A percentile compares a stretch with the other conserved stretches of the same genome.
These are phyloP conservation scores for Glycine soja DNA, from an alignment of 306 rosid species.

Conservation along the genomic window DNA sequence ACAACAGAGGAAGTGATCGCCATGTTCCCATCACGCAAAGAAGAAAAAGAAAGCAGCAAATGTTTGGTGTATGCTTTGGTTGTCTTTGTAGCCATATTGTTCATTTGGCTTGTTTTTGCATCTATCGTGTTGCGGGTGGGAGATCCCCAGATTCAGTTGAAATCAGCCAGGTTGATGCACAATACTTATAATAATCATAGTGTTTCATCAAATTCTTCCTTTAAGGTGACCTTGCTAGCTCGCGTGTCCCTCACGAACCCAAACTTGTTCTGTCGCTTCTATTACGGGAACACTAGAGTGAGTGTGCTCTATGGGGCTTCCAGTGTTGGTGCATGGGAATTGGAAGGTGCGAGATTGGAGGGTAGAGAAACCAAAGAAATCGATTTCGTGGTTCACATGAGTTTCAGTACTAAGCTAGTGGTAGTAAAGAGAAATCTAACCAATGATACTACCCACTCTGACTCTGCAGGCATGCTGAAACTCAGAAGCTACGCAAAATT, in stretches of 20 bases:
- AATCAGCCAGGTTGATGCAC: conserved; percentile 47
- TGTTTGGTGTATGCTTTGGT: conserved; percentile 63
- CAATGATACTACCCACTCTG: conserved; percentile 5
- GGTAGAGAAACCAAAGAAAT: conserved; percentile 46
- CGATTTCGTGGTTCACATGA: conserved; percentile 41
- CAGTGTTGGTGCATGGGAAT: conserved; percentile 44
- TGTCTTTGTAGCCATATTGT: conserved; percentile 43
- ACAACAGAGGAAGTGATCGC: conserved; percentile 48
- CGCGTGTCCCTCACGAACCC: conserved; percentile 50
- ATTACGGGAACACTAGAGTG: conserved; percentile 39
- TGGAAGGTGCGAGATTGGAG: conserved; percentile 22
- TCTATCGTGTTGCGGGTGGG: conserved; percentile 45
- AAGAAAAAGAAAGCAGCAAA: conserved; percentile 54
- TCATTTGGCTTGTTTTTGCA: conserved; percentile 49
- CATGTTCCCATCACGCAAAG: conserved; percentile 39
- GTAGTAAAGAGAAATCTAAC: background rate
- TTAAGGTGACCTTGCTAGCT: conserved; percentile 50
- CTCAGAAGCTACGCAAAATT: conserved; percentile 53
- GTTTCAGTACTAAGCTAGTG: conserved; percentile 30
- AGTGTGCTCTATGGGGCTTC: conserved; percentile 46
- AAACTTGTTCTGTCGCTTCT: conserved; percentile 59
- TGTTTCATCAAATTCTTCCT: conserved; percentile 30
- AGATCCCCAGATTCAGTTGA: conserved; percentile 49
- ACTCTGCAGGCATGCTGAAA: conserved; percentile 45
- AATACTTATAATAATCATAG: background rate